phyloP scores from a whole-genome alignment of 352 stramenopile genomes.

The Globisporangium polare region DNA sequence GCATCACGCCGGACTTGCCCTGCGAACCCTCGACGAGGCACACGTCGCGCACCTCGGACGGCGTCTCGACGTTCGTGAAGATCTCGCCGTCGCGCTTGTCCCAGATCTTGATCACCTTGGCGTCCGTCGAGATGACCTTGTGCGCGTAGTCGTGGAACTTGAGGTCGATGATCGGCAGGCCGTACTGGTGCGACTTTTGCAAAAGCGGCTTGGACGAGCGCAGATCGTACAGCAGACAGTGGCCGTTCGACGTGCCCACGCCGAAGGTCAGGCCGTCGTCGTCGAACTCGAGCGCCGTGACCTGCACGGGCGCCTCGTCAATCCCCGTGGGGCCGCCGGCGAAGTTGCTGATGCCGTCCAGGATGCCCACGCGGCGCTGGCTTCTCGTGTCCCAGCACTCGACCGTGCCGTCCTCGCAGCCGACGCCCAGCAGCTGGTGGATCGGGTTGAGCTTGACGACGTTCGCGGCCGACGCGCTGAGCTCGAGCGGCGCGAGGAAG shows the following conservation, averaged over 20 bases:
- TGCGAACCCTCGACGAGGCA: slow-evolving; percentile 90
- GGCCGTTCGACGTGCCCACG: slow-evolving; percentile 91
- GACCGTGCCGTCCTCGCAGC: slow-evolving; percentile 93
- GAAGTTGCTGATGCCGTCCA: slow-evolving; percentile 53
- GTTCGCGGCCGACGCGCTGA: slow-evolving; percentile 76
- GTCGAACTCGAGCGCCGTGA: slow-evolving; percentile 95
- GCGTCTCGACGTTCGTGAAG: slow-evolving; percentile 97
- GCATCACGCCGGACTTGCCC: slow-evolving; percentile 93
- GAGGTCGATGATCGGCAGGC: slow-evolving; percentile 93
- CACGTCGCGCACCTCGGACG: slow-evolving; percentile 95
- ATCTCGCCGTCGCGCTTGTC: slow-evolving; percentile 86
- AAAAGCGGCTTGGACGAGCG: slow-evolving; percentile 92
- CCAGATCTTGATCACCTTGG: slow-evolving; percentile 99
- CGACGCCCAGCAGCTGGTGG: slow-evolving; percentile 88
- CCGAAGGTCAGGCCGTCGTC: slow-evolving; percentile 93
- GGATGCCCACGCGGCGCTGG: slow-evolving; percentile 59
- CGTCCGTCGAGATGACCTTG: slow-evolving; percentile 94
- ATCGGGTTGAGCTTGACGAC: slow-evolving; percentile 88
- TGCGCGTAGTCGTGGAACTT: slow-evolving; percentile 90
- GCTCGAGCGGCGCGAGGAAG: slow-evolving; percentile 89
- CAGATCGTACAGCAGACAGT: slow-evolving; percentile 96
- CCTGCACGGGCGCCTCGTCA: slow-evolving; percentile 45
- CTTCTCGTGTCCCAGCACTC: slow-evolving; percentile 95
- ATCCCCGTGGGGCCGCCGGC: slow-evolving; percentile 36
- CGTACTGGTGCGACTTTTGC: slow-evolving; percentile 97